A percentile compares a stretch with the other conserved stretches of the same genome.
These are phyloP conservation scores for Cyclostephanos tholiformis DNA, from an alignment of 108 stramenopile species.

Conservation along the genomic window DNA sequence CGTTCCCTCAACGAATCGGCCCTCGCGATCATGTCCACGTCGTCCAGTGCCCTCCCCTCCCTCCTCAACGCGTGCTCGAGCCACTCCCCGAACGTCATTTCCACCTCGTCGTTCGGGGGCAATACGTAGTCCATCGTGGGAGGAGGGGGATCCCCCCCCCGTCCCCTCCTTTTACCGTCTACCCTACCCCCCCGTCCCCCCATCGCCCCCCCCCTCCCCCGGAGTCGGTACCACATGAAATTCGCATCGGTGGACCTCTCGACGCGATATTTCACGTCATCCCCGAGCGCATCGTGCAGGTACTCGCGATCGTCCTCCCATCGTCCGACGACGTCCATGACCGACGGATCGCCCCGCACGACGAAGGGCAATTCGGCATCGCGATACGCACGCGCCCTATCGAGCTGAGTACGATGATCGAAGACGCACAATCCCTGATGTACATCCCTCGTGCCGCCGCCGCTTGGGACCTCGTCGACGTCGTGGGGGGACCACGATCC, in stretches of 20 bases:
- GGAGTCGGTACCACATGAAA: constrained; percentile 75
- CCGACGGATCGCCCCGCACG: constrained; percentile 69
- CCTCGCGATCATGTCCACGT: constrained; percentile 23
- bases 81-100: constrained; percentile 71
- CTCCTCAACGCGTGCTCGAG: constrained; percentile 56
- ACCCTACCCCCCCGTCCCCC: not conserved
- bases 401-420: constrained; percentile 43
- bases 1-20: constrained; percentile 24
- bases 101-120: constrained; percentile 58
- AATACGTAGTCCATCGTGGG: constrained; percentile 4
- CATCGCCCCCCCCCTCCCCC: not conserved
- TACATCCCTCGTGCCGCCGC: constrained; percentile 16
- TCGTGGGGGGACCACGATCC: constrained; percentile 41
- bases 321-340: constrained; percentile 48
- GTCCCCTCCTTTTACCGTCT: too few species aligned
- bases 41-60: constrained; percentile 29
- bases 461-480: not conserved
- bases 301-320: constrained; percentile 68
- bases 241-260: constrained; percentile 52
- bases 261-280: constrained; percentile 41
- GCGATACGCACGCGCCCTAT: constrained; percentile 43
- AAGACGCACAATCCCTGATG: constrained; percentile 47
- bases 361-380: constrained; percentile 81
- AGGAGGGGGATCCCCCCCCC: not conserved
- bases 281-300: constrained; percentile 38